Base-by-base conservation (phyloP, 2,329 filamentous ascomycete species). In the Scorias spongiosa region DNA sequence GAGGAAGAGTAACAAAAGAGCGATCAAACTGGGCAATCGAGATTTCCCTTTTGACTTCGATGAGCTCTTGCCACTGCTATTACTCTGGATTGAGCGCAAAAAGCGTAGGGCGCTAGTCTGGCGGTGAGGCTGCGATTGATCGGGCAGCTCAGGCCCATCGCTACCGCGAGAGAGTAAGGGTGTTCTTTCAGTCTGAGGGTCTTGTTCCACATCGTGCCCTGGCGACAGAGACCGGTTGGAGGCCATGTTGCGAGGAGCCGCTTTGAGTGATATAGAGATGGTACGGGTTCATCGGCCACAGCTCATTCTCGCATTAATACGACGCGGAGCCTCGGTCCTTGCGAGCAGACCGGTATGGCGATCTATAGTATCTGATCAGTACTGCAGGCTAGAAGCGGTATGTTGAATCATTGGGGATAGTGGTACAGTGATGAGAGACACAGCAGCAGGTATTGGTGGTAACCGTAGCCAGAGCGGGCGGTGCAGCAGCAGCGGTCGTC, bases 1-100 rank as follows among this genome's bases (percentile, higher is more conserved):
- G 1, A 75, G 51, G 41, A 74, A 81, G 8, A 96, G 65, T 2
- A 81, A 45, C 1, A 72, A 52, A 48, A 94, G 75, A 28, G 88
- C 81, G 32, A 93, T 70, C 29, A 86, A 68, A 32, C 82, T 89
- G 8, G 85, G 81, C 85, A 85, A 93, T 66, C 79, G 69, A 51
- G 69, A 66, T 49, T 64, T 62, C 68, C 36, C 46, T 44, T 36
- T 47, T 45, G 45, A 40, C 46, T 42, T 39, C 26, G 36, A 29
- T 42, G 46, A 15, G 20, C 40, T 52, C 15, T 36, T 36, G 32
- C 32, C 32, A 15, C 32, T 36, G 15, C 32, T 36, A 15, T 36
- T 36, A 9, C 32, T 36, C 11, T 36, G 32, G 3, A 36, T 36
- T 15, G 32, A 36, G 32, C 32, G 32, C 32, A 36, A 36, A 9